Evolutionary conservation across 345 rosid genomes (phyloP), one percentile per base, ranked within the genome.

Genomic region (Brassica rapa): DNA sequence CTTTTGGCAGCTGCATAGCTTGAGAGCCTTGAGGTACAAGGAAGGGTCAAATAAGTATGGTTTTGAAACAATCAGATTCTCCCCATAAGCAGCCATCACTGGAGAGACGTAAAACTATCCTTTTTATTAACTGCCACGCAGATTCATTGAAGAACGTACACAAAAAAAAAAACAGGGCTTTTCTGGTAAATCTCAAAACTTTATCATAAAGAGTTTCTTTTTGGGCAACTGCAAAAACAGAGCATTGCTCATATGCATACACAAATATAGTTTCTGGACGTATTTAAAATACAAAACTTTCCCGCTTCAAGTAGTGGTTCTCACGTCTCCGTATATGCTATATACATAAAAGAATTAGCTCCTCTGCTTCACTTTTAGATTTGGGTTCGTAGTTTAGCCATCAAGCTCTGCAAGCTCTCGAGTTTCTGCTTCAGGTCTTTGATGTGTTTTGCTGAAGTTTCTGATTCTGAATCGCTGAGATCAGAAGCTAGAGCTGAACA

Each of bases 351-450:
- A 75, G 62, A 80, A 70, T 70, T 64, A 30, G 68, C 41, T 15
- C 8, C 11, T 56, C 61, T 39, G 15, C 70, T 74, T 70, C 67
- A 35, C 10, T 9, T 73, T 85, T 76, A 93, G 55, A 91, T 87
- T 83, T 89, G 88, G 68, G 75, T 80, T 77, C 91, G 86, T 77
- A 95, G 79, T 77, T 85, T 88, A 71, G 63, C 83, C 85, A 95
- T 35, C 85, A 95, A 84, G 43, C 80, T 74, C 84, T 87, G 91
- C 85, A 95, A 84, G 43, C 74, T 79, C 69, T 90, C 92, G 6
- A 95, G 91, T 76, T 87, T 91, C 86, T 86, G 84, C 27, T 81
- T 77, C 11, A 95, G 90, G 64, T 87, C 91, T 65, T 88, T 82
- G 10, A 88, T 66, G 49, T 82, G 83, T 41, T 87, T 79, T 0